Evolutionary conservation across 805 yeast genomes (phyloP), one percentile per base, ranked within the genome.

Genomic region (Hanseniaspora hatyaiensis): DNA sequence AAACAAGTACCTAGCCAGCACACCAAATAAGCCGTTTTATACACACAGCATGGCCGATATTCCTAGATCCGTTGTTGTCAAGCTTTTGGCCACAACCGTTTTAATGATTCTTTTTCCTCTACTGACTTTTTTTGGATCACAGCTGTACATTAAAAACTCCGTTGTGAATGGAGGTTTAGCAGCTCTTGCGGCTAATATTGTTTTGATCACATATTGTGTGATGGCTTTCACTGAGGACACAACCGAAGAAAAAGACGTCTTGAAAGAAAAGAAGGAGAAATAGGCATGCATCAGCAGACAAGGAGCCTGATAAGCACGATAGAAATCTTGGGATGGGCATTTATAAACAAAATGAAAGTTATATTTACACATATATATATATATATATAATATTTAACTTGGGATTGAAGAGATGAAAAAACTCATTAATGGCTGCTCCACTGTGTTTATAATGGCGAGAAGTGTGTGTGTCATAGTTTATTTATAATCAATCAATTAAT

Each of bases 111-210:
- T 74, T 20, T 69, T 77, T 41, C 94, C 94, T 20, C 57, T 83
- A 52, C 46, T 71, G 23, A 66, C 81, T 1, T 83, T 83, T 62
- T 83, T 83, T 59, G 51, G 64, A 1, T 60, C 70, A 13, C 80
- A 76, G 54, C 70, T 69, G 54, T 50, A 48, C 16, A 55, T 59
- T 6, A 42, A 54, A 15, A 82, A 74, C 56, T 73, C 87, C 1
- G 62, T 82, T 12, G 65, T 80, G 11, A 78, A 85, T 43, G 94
- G 94, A 34, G 92, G 92, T 2, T 58, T 78, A n/a, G 85, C 88
- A 31, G 92, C 92, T 2, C 68, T 75, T 15, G 74, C 75, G 49
- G 92, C 92, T 23, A 83, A 83, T 57, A 64, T 78, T 6, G 92
- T 83, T 18, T 65, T 83, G 53, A 73, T 82, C 45, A 83, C 82